A percentile compares a stretch with the other conserved stretches of the same genome.
Conservation (phyloP, 352 stramenopile genomes). For the Globisporangium irregulare region DNA sequence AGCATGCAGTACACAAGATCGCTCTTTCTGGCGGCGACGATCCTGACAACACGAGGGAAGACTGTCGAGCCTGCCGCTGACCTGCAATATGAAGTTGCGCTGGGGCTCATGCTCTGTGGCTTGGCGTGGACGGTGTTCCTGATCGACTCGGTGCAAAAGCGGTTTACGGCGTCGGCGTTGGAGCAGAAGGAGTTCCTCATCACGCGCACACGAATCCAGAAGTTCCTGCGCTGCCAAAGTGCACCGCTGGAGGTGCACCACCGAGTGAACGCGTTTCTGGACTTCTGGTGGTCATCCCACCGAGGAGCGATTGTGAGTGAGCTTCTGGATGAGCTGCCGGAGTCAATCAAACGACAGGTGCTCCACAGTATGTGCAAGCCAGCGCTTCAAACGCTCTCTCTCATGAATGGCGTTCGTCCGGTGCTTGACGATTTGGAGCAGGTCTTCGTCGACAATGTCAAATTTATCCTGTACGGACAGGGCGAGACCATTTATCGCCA, state of each 20-base stretch:
- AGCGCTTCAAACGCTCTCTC: slow-evolving; percentile 26
- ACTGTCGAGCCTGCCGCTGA: slow-evolving; percentile 29
- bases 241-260: slow-evolving; percentile 29
- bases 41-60: slow-evolving; percentile 21
- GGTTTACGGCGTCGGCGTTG: slow-evolving; percentile 33
- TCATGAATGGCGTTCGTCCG: slow-evolving; percentile 19
- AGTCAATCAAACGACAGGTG: slow-evolving; percentile 27
- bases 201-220: slow-evolving; percentile 28
- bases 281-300: slow-evolving; percentile 47
- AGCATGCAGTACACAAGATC: slow-evolving; percentile 27
- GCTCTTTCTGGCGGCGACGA: slow-evolving; percentile 25
- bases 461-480: slow-evolving; percentile 36
- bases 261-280: slow-evolving; percentile 37
- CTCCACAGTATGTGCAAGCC: slow-evolving; percentile 28
- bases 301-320: slow-evolving; percentile 33
- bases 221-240: slow-evolving; percentile 37
- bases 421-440: slow-evolving; percentile 28
- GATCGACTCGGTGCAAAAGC: slow-evolving; percentile 42
- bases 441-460: slow-evolving; percentile 30
- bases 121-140: slow-evolving; percentile 37
- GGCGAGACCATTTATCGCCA: slow-evolving; percentile 32
- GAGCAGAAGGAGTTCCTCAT: slow-evolving; percentile 41
- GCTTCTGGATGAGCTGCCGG: slow-evolving; percentile 28
- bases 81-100: slow-evolving; percentile 27
- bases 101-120: slow-evolving; percentile 38